Evolutionary conservation across 208 protist species (phyloP), one percentile per base, ranked within the genome.

Genomic region (Crithidia thermophila): DNA sequence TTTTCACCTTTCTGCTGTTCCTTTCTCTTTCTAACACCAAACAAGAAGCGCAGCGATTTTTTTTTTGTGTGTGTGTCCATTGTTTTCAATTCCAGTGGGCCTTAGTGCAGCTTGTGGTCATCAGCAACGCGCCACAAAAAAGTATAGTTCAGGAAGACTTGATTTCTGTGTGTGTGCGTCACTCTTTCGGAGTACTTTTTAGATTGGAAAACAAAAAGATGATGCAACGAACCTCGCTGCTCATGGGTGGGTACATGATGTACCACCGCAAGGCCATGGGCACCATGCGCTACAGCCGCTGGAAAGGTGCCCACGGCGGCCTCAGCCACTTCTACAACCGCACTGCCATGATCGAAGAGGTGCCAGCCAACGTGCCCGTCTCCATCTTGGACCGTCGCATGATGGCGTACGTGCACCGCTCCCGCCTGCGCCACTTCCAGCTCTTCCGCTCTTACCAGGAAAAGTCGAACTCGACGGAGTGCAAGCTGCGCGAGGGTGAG

Each of bases 391-490:
- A 96, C 46, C 80, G 91, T 4, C 72, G 85, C 16, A 94, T 96
- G 77, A 96, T 96, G 91, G 65, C 77, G 53, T 96, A 96, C 75
- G 87, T 93, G 30, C 91, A 96, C 65, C 88, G 86, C 49, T 87
- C 91, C 6, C 81, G 87, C 9, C 75, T 90, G 16, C 91, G 91
- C 34, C 91, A 96, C 68, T 87, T 85, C 50, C 91, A 96, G 72
- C 79, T 96, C 27, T 93, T 92, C 56, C 91, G 87, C n/a, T 94
- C 88, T 7, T 96, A 94, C 66, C 88, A 94, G 71, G 81, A 96
- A 57, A 94, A 94, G 70, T 84, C 88, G n/a, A 85, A 69, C 60
- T 72, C 91, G 16, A 96, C 88, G n/a, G 84, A 94, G 66, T 88
- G 83, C 61, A 94, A 94, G 55, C 72, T 94, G 53, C 86, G 84